Percentiles rank a stretch among this genome's conserved stretches.
Conservation (phyloP, 2,329 filamentous ascomycete genomes). For the Botrytis porri region DNA sequence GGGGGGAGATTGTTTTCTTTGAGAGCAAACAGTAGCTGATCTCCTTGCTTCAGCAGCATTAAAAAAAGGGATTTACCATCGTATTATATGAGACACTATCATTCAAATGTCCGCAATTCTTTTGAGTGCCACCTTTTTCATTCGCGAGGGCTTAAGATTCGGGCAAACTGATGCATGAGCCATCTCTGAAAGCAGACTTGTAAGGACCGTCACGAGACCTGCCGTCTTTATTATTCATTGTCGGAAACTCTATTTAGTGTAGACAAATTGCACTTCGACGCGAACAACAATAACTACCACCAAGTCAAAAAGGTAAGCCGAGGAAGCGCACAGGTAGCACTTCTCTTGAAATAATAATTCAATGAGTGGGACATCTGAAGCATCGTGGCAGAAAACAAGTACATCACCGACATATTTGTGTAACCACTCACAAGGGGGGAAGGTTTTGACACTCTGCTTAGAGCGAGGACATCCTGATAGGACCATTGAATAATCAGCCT, state of each 20-base stretch:
- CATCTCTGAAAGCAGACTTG: neutral
- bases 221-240: neutral
- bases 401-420: neutral
- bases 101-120: neutral
- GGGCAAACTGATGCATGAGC: neutral
- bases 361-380: neutral
- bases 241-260: neutral
- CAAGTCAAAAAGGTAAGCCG: neutral
- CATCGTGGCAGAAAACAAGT: neutral
- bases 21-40: neutral
- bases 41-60: neutral
- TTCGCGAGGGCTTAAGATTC: neutral
- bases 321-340: neutral
- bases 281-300: neutral
- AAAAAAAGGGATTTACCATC: no score
- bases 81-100: neutral
- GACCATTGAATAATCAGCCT: neutral
- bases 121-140: neutral
- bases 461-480: neutral
- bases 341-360: neutral
- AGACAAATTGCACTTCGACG: fast-evolving
- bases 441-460: neutral
- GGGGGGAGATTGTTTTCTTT: neutral
- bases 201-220: neutral
- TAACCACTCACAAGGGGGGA: neutral